Base-by-base conservation (phyloP, 441 rosid species). In the Euphorbia corollata region DNA sequence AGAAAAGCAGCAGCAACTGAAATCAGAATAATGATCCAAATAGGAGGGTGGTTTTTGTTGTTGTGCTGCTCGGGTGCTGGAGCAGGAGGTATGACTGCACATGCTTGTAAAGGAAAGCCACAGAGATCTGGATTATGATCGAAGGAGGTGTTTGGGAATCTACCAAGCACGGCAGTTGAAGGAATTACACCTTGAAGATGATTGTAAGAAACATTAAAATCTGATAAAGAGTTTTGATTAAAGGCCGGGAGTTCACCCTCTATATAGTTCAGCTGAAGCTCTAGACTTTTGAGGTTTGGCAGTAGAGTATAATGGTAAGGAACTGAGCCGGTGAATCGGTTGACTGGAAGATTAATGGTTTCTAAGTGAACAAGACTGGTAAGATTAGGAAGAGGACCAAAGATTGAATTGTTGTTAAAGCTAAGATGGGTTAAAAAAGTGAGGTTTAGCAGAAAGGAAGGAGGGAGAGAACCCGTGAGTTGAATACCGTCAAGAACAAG, bases 171-270 rank as follows among this genome's bases (percentile, higher is more conserved):
- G 0, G 16, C 13, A 0, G 85, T 84, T 6, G 59, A 50, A 18
- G 90, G 88, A 65, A 86, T 82, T 22, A 67, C 72, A 1, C 90
- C 90, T 27, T 56, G 67, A 2, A 86, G 80, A 55, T 13, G 72
- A 36, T 86, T 86, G 34, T 75, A 74, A 12, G 90, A 86, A 22
- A 78, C 84, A 30, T 86, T 82, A 66, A 86, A 86, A 20, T 22
- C 67, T 11, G 68, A 61, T 73, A 86, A 61, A 8, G 68, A 74
- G 16, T 65, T 65, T 68, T 86, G 86, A 65, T 73, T 32, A 57
- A 86, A 81, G 19, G 81, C 74, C 0, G 84, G 90, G 36, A 86
- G 76, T 64, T 51, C 34, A 4, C 86, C 85, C 8, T 64, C 68
- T 20, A 86, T 64, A 34, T 75, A 59, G 60, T 86, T 86, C 64